Percentiles rank a stretch among this genome's conserved stretches.
phyloP scores from a whole-genome alignment of 2,329 filamentous ascomycete genomes.

The Didymella lethalis region DNA sequence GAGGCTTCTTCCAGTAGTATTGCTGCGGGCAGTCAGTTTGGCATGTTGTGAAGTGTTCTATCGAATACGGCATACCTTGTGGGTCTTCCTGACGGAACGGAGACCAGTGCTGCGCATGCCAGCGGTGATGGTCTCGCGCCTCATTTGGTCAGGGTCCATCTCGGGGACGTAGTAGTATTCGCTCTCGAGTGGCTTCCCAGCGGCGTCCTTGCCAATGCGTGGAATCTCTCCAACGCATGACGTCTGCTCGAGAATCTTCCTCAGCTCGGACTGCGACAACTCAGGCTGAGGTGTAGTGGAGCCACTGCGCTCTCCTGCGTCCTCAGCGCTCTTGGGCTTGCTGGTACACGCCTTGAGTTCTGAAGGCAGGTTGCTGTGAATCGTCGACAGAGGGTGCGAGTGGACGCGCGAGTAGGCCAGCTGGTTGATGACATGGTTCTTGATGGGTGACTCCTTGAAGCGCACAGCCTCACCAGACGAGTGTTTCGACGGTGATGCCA shows the following conservation, averaged over 20 bases:
- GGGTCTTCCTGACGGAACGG: conserved; percentile 89
- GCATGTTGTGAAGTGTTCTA: not conserved
- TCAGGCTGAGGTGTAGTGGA: conserved; percentile 35
- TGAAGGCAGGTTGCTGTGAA: conserved; percentile 84
- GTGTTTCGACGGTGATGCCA: conserved; percentile 42
- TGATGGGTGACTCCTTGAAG: conserved; percentile 60
- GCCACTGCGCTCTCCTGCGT: conserved; percentile 23
- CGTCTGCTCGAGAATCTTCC: conserved; percentile 74
- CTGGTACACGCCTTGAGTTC: conserved; percentile 53
- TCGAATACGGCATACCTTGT: conserved; percentile 74
- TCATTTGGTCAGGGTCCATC: conserved; percentile 78
- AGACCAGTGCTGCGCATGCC: conserved; percentile 88
- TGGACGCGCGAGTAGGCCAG: conserved; percentile 92
- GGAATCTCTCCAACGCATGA: conserved; percentile 86
- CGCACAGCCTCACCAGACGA: conserved; percentile 33
- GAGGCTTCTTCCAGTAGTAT: conserved; percentile 75
- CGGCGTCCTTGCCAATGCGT: conserved; percentile 93
- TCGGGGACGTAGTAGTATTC: conserved; percentile 98
- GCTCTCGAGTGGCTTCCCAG: conserved; percentile 90
- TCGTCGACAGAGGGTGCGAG: conserved; percentile 87
- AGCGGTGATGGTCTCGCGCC: conserved; percentile 82
- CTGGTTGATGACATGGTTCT: conserved; percentile 93
- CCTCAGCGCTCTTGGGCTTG: conserved; percentile 36
- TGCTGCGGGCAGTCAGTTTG: conserved; percentile 57
- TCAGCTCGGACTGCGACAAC: conserved; percentile 62